Conservation (phyloP, 345 rosid species). For the Bruguiera gymnorhiza region DNA sequence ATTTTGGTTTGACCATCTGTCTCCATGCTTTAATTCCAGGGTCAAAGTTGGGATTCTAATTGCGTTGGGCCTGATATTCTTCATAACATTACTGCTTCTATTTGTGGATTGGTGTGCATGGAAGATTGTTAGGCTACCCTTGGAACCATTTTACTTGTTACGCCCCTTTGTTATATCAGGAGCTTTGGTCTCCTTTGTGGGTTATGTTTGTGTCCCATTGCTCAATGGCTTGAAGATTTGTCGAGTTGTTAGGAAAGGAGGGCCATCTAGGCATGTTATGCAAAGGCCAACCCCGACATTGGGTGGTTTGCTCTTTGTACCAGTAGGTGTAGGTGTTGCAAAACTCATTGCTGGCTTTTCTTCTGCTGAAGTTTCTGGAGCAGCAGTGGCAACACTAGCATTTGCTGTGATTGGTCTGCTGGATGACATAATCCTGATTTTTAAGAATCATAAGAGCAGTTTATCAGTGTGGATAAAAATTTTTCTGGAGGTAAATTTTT, state of each 20-base stretch:
- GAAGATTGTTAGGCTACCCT: constrained; percentile 86
- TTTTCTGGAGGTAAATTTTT: constrained; percentile 54
- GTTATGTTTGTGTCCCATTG: constrained; percentile 70
- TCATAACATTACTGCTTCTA: constrained; percentile 51
- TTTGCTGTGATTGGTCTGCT: constrained; percentile 69
- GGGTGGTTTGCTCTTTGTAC: constrained; percentile 85
- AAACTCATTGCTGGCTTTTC: constrained; percentile 47
- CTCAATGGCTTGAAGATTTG: constrained; percentile 53
- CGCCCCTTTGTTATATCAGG: constrained; percentile 64
- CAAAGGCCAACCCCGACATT: constrained; percentile 68
- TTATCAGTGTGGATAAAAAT: constrained; percentile 53
- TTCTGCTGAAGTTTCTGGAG: constrained; percentile 67
- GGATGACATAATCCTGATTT: constrained; percentile 56
- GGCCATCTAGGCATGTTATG: constrained; percentile 36
- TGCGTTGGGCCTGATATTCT: constrained; percentile 59
- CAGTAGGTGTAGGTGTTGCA: constrained; percentile 71
- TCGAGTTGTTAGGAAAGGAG: constrained; percentile 41
- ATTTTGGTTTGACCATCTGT: constrained; percentile 10
- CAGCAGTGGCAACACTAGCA: constrained; percentile 59
- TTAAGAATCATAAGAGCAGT: constrained; percentile 38
- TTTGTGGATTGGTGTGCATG: constrained; percentile 81
- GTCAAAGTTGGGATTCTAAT: constrained; percentile 58
- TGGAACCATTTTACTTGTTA: constrained; percentile 62
- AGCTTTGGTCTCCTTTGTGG: constrained; percentile 49
- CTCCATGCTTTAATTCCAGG: constrained; percentile 38